These are phyloP conservation scores for Serendipita sp. DNA, from an alignment of 768 basidiomycete species.

Conservation along the genomic window DNA sequence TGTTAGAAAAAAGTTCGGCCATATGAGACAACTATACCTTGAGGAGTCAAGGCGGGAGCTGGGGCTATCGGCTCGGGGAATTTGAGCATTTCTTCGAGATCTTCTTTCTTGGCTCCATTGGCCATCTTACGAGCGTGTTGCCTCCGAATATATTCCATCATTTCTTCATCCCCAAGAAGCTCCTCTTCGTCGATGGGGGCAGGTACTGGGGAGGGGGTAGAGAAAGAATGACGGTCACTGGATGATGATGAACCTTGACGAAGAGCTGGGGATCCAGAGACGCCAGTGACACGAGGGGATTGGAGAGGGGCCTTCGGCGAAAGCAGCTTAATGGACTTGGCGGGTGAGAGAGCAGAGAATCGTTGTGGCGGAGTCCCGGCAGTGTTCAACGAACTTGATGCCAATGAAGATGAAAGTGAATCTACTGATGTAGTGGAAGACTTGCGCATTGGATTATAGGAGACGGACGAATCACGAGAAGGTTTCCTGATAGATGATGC, in stretches of 20 bases:
- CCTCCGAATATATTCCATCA: conserved; percentile 82
- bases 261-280: conserved; percentile 32
- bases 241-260: conserved; percentile 45
- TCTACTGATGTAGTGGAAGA: conserved; percentile 69
- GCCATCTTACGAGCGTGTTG: conserved; percentile 81
- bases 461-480: conserved; percentile 57
- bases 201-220: conserved; percentile 72
- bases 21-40: conserved; percentile 21
- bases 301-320: conserved; percentile 60
- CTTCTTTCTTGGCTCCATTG: conserved; percentile 66
- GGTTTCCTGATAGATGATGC: conserved; percentile 42
- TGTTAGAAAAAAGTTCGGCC: conserved; percentile 8
- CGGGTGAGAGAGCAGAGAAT: conserved; percentile 72
- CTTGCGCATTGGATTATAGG: conserved; percentile 63
- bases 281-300: conserved; percentile 38
- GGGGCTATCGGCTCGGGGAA: conserved; percentile 87
- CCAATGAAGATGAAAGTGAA: conserved; percentile 41
- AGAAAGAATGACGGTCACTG: conserved; percentile 52
- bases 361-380: conserved; percentile 19
- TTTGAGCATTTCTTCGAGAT: conserved; percentile 71
- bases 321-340: conserved; percentile 65
- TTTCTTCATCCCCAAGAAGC: conserved; percentile 84
- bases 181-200: conserved; percentile 70
- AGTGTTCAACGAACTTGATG: conserved; percentile 9
- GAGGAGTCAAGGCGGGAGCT: conserved; percentile 42